Base-by-base conservation (phyloP, 805 yeast species). In the Gaillardinia entomophila region DNA sequence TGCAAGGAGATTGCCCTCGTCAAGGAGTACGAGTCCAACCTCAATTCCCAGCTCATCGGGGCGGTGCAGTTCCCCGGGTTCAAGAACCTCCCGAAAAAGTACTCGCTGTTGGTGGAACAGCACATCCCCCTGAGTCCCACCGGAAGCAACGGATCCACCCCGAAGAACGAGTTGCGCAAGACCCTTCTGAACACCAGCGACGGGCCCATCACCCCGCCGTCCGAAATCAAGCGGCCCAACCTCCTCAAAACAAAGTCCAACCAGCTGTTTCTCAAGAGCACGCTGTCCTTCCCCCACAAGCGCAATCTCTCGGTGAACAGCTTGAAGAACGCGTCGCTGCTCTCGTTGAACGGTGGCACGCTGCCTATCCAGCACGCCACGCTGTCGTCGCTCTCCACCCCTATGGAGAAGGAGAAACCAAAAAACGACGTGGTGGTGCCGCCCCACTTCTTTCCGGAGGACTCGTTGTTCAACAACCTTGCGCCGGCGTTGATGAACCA, bases 1-100 rank as follows among this genome's bases (percentile, higher is more conserved):
- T 49, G 61, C 28, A 60, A 55, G 36, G 71, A 75, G 43, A 55
- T 71, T 36, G 53, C 70, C 24, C 52, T 73, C 32, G 71, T 73
- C 35, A 73, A 72, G 48, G 75, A 66, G 41, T 52, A 51, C 27
- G 56, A 52, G 31, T 49, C 51, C 45, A 52, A 63, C 42, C 44
- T 66, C 33, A 57, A 57, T 31, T 51, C 48, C 33, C 72, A 66
- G 43, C 42, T 66, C 28, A 49, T 66, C 24, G 56, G 48, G 31
- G 54, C 66, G 20, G 53, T 64, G 22, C 62, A 61, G 42, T 60
- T 62, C 34, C 68, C 68, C 6, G 67, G 67, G 8, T 75, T 51
- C 55, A 74, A 39, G 51, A 74, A 45, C 62, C 63, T 61, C 30
- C 62, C 63, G 4, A 37, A 38, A 31, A 42, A 40, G 24, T 32